Evolutionary conservation across 1,139 yeast species (phyloP), one percentile per base, ranked within the genome.

Genomic region (Torulaspora globosa): DNA sequence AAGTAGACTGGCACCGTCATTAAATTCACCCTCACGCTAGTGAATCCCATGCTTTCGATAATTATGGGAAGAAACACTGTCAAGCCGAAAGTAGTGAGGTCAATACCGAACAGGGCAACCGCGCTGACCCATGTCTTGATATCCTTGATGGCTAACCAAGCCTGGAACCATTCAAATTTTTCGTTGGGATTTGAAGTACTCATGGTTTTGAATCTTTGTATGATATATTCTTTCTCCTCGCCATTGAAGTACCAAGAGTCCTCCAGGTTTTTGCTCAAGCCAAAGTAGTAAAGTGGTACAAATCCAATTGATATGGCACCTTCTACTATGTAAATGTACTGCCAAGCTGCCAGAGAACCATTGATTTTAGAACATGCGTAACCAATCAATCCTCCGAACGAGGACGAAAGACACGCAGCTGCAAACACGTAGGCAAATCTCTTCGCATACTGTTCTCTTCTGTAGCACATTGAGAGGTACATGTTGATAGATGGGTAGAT

Each of bases 281-380:
- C 64, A 39, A 59, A 60, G 27, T 39, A 39, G 37, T 57, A 60
- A 3, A 75, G 53, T 12, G 79, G 67, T 2, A 78, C 76, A 49
- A 76, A 72, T 1, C 76, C 77, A 42, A 73, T 67, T 3, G 83
- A 77, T 31, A 76, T 65, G 0, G 73, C 70, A 44, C 84, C 84
- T 58, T 79, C 84, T 39, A 79, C 70, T 32, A 62, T 60, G 60
- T 76, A 76, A 52, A 79, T 64, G 77, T 82, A 79, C 59, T 75
- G 71, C 84, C 84, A 79, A 16, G 80, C 66, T n/a, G 50, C 47
- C 34, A 60, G 34, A 3, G 59, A 41, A 2, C 72, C 68, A 24
- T 68, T 50, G 33, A 73, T 69, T 39, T 68, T 66, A 6, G 71
- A 62, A 40, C 74, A 63, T 11, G 74, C 78, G 49, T 68, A 71